Base-by-base conservation (phyloP, 306 rosid genomes). In the Cicer chorassanicum region DNA sequence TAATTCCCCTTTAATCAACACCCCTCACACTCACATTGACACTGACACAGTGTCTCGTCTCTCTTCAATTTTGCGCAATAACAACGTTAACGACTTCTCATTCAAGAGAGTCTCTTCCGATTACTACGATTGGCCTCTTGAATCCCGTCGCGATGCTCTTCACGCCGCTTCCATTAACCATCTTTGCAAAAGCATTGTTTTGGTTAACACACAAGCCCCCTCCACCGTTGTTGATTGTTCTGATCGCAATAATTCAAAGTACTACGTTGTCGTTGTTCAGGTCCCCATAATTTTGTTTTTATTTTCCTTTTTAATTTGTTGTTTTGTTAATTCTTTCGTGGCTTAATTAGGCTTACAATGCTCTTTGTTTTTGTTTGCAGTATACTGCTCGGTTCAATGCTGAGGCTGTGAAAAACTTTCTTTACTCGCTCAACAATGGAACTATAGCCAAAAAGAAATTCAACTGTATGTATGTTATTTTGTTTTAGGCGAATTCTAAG, bases 101-200 rank as follows among this genome's bases (percentile, higher is more conserved):
- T 93, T 93, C 90, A 89, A 87, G 48, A 77, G 83, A 45, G 98
- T 93, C 49, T 79, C 96, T 12, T 45, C 84, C 44, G 86, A 89
- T 78, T 93, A 91, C 86, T 91, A 93, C 86, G 89, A 88, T 7
- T 93, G 89, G 92, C 68, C 97, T n/a, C 87, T 91, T 50, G 96
- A 93, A 73, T 73, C 84, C 24, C 90, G 97, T 6, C 89, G 97
- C 3, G 89, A 87, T 29, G 84, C 83, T 44, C 91, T 93, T 62
- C 67, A 64, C 41, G 96, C 98, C 16, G 83, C 91, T 10, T 91
- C 97, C 4, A 38, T 88, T 60, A 42, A 91, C 14, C 97, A 93
- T 80, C 98, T 93, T 72, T 93, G 98, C 89, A 93, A 93, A 88
- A 93, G 93, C 90, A 91, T 93, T 10, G 98, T 93, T 70, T 72